A percentile compares a stretch with the other conserved stretches of the same genome.
These are phyloP conservation scores for Ustilago crameri DNA, from an alignment of 1,284 basidiomycete species.

Conservation along the genomic window DNA sequence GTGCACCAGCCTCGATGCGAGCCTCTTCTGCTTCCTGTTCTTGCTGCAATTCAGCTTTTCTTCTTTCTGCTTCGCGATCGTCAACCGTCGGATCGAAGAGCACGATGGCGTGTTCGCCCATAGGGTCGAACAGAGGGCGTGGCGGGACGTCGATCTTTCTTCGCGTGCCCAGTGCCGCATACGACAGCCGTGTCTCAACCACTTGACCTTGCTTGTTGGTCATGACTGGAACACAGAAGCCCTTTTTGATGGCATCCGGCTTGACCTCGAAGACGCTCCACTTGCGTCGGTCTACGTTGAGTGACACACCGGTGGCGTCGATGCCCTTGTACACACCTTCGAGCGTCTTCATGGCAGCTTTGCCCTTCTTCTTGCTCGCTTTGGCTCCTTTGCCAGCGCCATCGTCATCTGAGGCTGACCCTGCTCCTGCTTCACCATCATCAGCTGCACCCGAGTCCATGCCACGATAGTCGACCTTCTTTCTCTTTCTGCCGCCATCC, in stretches of 20 bases:
- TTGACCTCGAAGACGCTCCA: constrained; percentile 61
- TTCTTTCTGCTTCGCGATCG: constrained; percentile 68
- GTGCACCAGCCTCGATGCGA: constrained; percentile 32
- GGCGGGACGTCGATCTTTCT: constrained; percentile 85
- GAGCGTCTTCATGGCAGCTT: constrained; percentile 46
- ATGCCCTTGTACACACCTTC: constrained; percentile 66
- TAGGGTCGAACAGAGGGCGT: constrained; percentile 91
- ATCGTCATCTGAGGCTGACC: constrained; percentile 30
- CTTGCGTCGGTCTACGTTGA: constrained; percentile 61
- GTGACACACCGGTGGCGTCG: constrained; percentile 62
- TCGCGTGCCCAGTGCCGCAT: constrained; percentile 85
- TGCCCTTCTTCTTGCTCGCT: constrained; percentile 42
- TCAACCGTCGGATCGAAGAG: constrained; percentile 97
- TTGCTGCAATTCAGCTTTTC: constrained; percentile 46
- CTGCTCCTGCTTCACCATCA: constrained; percentile 47
- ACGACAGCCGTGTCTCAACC: constrained; percentile 76
- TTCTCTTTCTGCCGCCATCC: constrained; percentile 53
- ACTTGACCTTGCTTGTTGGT: constrained; percentile 78
- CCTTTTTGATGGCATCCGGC: constrained; percentile 65
- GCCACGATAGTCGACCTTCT: constrained; percentile 62
- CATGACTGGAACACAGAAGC: constrained; percentile 89
- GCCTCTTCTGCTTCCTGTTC: constrained; percentile 44
- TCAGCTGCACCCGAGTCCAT: constrained; percentile 53
- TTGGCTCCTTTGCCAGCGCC: constrained; percentile 17
- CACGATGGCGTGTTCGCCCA: constrained; percentile 97